Base-by-base conservation (phyloP, 2,329 filamentous ascomycete species). In the Claviceps digitariae region DNA sequence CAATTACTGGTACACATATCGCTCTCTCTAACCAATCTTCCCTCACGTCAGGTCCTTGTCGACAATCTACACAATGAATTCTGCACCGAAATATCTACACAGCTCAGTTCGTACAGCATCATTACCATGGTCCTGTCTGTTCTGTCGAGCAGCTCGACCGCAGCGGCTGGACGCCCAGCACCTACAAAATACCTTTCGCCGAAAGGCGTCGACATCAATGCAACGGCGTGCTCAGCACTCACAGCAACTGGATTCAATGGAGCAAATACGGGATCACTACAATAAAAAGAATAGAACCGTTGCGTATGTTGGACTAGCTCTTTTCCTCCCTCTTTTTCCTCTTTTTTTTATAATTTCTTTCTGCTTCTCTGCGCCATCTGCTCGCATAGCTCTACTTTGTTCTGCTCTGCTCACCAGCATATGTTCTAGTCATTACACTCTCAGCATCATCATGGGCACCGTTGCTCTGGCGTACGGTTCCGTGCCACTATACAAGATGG, bases 401-500 rank as follows among this genome's bases (percentile, higher is more conserved):
- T 15, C 34, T 36, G 34, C 12, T 36, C 21, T 34, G 38, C 46
- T 50, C 13, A 49, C 47, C 47, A 29, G 10, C 10, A 21, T 15
- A 20, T 27, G 12, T 23, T 52, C 25, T 25, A 86, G 82, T 68
- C 84, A 82, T 71, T 93, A 91, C 66, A 80, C 83, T 15, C 68
- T 90, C 57, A 89, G 85, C 65, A 74, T 88, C 57, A 89, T 91
- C 54, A 71, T 93, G 51, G 87, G 85, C 53, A 90, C 87, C 5
- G 83, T 90, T 21, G 86, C 86, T 3, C 72, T 93, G 38, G 86
- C 86, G 1, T 93, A 93, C 64, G 87, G 87, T 60, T 89, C 86
- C 12, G 88, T 93, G 49, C 88, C 88, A 1, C 72, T 93, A 66
- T 94, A 94, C 69, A 91, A 91, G 69, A 91, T 90, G 84, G 85